Base-by-base conservation (phyloP, 441 rosid species). In the Metrosideros polymorpha region DNA sequence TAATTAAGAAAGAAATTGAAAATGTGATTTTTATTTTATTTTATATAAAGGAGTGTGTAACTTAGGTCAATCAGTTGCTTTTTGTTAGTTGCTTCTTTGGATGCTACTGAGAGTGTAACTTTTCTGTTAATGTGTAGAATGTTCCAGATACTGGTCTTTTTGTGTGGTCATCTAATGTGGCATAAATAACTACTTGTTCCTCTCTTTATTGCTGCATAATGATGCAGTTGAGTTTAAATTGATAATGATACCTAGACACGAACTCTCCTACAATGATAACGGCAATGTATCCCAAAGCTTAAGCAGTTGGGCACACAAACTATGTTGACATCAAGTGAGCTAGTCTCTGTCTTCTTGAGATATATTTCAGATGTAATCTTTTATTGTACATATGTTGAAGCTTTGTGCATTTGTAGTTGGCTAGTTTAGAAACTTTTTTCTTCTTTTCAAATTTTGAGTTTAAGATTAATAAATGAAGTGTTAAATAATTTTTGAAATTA, bases 131-230 rank as follows among this genome's bases (percentile, higher is more conserved):
- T 50, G 84, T 50, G 27, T n/a, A 25, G 59, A 18, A 51, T 52
- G n/a, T 79, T 42, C 83, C 18, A 42, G 59, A 29, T 51, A 29
- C 18, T 52, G 18, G 15, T 19, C 35, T 17, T 76, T 30, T 47
- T 30, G 22, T 52, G 30, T 30, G 42, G 13, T 50, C 84, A 51
- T 32, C 55, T 51, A 83, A n/a, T 82, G 84, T 22, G n/a, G 54
- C 43, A 30, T 12, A 30, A 30, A 29, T 90, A 83, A 84, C 82
- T 50, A 87, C 7, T 35, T 87, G 87, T 83, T 88, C 82, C 39
- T 89, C 55, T 87, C 88, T 86, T 79, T 85, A 39, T 39, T 71
- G 79, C 15, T 71, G 79, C 47, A 71, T 39, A 71, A 71, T 71
- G 47, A 71, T 71, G 79, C 9, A 0, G 47, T 71, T 66, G n/a